Base-by-base conservation (phyloP, 2,329 filamentous ascomycete species). In the Fusarium papillatum region DNA sequence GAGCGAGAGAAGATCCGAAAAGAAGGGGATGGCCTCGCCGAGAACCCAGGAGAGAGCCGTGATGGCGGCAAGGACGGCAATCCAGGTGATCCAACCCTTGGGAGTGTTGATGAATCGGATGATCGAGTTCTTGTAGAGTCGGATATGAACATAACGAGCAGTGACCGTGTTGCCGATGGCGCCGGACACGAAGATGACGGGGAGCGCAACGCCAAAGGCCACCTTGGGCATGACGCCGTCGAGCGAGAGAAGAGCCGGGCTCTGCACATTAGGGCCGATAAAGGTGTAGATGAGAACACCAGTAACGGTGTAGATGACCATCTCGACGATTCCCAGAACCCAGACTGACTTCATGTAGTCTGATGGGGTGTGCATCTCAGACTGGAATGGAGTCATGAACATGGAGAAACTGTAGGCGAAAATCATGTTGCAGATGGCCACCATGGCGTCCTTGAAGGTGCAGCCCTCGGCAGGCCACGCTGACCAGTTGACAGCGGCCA, bases 11-110 rank as follows among this genome's bases (percentile, higher is more conserved):
- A 95, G 85, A 60, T 93, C 87, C 71, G 90, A 90, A 84, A 95
- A 95, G 79, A 92, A 91, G 3, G 93, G 93, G 61, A 95, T 92
- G 1, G 91, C 90, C 78, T 93, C 90, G 89, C 91, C 91, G 22
- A 93, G 63, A 16, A 92, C 62, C 72, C 72, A 74, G 7, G 70
- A 39, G 13, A 69, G 39, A 4, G 71, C 31, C 86, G 92, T 94
- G 39, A 92, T 81, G 43, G 80, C 76, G 1, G 87, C 81, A 34
- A 90, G 88, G 26, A 95, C 90, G 4, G 74, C 84, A 5, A 91
- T 80, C 93, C 93, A 94, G 6, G 82, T 83, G 65, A 81, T 72
- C 84, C 84, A 85, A 22, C 84, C 75, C 60, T 71, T 71, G 5
- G 64, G 43, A 0, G 75, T 69, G 29, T 77, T 75, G 61, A 74